Conservation (phyloP, 2,329 filamentous ascomycete species). For the Calonectria ilicicola region DNA sequence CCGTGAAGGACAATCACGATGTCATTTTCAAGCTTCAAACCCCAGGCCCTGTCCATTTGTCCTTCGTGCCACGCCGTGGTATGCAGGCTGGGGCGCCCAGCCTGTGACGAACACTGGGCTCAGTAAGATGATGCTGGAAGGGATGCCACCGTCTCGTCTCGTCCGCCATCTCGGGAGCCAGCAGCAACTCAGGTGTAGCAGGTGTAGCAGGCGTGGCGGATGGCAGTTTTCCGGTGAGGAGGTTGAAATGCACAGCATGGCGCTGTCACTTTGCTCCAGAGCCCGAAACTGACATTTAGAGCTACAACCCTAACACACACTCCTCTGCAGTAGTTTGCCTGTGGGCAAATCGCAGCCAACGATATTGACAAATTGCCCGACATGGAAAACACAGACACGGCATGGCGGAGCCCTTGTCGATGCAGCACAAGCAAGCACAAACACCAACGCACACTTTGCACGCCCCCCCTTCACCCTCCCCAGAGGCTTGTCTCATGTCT, state of each 20-base stretch:
- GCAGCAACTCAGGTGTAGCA: background rate
- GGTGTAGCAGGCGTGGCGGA: background rate
- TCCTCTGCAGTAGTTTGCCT: background rate
- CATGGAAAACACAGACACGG: conserved; percentile 6
- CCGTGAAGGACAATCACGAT: background rate
- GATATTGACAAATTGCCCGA: conserved; percentile 14
- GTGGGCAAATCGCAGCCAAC: background rate
- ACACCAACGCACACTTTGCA: background rate
- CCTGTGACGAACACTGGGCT: background rate
- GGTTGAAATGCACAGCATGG: background rate
- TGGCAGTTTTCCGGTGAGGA: background rate
- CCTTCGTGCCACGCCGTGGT: background rate
- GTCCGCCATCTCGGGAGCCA: background rate
- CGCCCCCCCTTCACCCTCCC: background rate
- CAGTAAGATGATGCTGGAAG: background rate
- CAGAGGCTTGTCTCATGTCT: background rate
- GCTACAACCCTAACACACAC: background rate
- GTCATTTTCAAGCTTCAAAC: background rate
- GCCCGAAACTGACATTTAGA: background rate
- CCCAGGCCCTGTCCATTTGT: background rate
- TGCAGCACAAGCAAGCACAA: conserved; percentile 1
- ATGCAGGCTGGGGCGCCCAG: background rate
- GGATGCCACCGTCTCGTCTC: background rate
- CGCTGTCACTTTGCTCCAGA: background rate
- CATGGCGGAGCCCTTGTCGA: background rate